Evolutionary conservation across 140 eudicot species (phyloP), one percentile per base, ranked within the genome.

Genomic region (Ambrosia hybrid): DNA sequence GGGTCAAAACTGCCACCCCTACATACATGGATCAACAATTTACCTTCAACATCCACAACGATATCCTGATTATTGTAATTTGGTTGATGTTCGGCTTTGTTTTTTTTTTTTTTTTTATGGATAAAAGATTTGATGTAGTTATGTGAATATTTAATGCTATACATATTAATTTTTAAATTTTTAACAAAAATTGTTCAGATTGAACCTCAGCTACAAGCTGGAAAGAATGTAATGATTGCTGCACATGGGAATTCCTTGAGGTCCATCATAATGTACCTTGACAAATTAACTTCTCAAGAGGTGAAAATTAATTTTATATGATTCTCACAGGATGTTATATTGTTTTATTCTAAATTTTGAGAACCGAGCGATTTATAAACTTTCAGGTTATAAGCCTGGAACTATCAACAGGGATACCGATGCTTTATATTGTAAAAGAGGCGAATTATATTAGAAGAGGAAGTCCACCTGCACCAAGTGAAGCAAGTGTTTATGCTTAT

Each of bases 191-290:
- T 48, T 77, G 51, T 86, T 34, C 52, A 94, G 99, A 91, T 91
- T 68, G 96, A 90, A 76, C 95, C 97, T 56, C 95, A 88, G 75
- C 95, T 94, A 77, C 80, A 39, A 67, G 71, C 86, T 17, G 99
- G 99, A 49, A 90, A 90, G 80, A 94, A 94, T 80, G 89, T 94
- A 65, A 85, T 90, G 99, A 94, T 94, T 60, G 99, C 99, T 17
- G 99, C 99, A 51, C 99, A 94, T 36, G 99, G 99, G 78, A 94
- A 94, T 57, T 94, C 99, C 3, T 81, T 94, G 84, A 83, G 99
- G 87, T 94, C 99, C 46, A 94, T 94, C 69, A 94, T 94, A 46
- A 94, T 94, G 99, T 94, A 94, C 82, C 96, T 94, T 67, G 99
- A 94, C 85, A 82, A 84, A 75, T 80, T 94, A 68, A 90, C 96